Conservation (phyloP, 2,329 filamentous ascomycete genomes). For the Davidsoniella australis region DNA sequence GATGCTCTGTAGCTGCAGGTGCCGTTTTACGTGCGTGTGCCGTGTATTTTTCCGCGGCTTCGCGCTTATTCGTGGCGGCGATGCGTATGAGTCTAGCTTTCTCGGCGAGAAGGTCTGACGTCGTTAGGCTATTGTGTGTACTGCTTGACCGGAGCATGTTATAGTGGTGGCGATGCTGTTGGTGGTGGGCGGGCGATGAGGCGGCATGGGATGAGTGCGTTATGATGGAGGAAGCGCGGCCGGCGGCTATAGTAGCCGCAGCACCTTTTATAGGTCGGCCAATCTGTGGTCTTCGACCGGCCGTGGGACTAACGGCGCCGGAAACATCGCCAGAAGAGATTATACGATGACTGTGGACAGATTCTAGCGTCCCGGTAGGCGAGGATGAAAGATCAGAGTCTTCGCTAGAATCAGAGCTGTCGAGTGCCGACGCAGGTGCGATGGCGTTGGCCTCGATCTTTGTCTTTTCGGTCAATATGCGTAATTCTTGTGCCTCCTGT, state of each 20-base stretch:
- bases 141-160: neutral
- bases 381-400: neutral
- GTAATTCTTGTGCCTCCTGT: conserved; percentile 48
- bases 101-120: conserved; percentile 40
- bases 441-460: conserved; percentile 13
- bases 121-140: conserved; percentile 19
- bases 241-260: conserved; percentile 13
- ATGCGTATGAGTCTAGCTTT: conserved; percentile 43
- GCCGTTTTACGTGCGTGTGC: conserved; percentile 33
- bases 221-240: conserved; percentile 9
- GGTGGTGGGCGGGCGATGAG: conserved; percentile 11
- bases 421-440: conserved; percentile 8
- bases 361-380: neutral
- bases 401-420: neutral
- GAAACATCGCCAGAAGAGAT: conserved; percentile 1
- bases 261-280: conserved; percentile 14
- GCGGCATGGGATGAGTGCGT: conserved; percentile 5
- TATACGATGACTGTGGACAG: conserved; percentile 1
- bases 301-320: conserved; percentile 3
- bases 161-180: conserved; percentile 2
- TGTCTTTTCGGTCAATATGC: conserved; percentile 10
- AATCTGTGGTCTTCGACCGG: conserved; percentile 7
- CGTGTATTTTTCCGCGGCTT: conserved; percentile 38
- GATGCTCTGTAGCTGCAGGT: conserved; percentile 34
- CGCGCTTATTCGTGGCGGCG: conserved; percentile 35